Evolutionary conservation across 805 yeast species (phyloP).

Genomic region (Myxozyma kluyveri): DNA sequence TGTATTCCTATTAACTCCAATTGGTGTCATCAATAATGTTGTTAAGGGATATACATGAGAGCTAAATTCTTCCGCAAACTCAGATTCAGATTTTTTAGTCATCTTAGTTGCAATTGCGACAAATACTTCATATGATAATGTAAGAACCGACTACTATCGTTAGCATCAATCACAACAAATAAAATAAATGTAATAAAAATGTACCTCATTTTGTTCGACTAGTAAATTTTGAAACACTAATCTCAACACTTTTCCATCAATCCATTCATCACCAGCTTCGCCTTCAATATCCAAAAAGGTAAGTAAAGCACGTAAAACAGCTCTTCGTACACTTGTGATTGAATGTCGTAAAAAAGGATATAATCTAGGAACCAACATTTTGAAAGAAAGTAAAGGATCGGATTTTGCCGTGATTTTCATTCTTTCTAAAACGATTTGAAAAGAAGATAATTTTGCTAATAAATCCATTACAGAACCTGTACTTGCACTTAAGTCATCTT

Average conservation of each 20-base stretch:
- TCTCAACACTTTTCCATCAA: constrained; percentile 68
- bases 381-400: constrained; percentile 57
- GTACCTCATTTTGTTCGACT: constrained; percentile 77
- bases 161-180: background rate
- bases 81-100: constrained; percentile 11
- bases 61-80: constrained; percentile 52
- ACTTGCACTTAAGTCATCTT: constrained; percentile 91
- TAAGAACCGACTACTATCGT: constrained; percentile 10
- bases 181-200: background rate
- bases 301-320: constrained; percentile 74
- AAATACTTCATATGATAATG: constrained; percentile 22
- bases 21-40: constrained; percentile 81
- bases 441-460: constrained; percentile 80
- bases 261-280: constrained; percentile 59
- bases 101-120: constrained; percentile 13
- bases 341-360: constrained; percentile 94
- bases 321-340: constrained; percentile 81
- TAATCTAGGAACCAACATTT: constrained; percentile 77
- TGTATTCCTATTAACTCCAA: constrained; percentile 86
- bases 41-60: constrained; percentile 56
- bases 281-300: constrained; percentile 62
- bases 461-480: constrained; percentile 96
- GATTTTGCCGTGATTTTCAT: constrained; percentile 60
- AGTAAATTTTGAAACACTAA: constrained; percentile 81
- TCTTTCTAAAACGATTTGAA: constrained; percentile 67